Evolutionary conservation across 2,329 filamentous ascomycete genomes (phyloP).

Genomic region (Colletotrichum tropicale): DNA sequence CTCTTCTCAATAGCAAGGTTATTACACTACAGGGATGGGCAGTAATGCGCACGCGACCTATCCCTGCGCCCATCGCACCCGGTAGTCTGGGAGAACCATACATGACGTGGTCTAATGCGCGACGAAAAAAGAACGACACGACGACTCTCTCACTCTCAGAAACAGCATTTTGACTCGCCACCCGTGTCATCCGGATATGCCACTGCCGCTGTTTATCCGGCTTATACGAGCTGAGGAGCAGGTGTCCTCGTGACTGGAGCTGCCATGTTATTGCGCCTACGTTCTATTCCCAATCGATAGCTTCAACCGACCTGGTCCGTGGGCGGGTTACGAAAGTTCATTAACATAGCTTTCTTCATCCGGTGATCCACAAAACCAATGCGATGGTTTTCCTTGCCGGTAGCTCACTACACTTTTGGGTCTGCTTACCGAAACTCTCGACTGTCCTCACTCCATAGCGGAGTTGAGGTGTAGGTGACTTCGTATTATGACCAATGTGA

Average conservation of each 20-base stretch:
- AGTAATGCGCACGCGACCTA: background rate
- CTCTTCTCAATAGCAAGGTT: background rate
- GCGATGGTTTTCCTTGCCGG: background rate
- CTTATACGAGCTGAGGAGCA: background rate
- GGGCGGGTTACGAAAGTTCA: background rate
- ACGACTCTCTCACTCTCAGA: background rate
- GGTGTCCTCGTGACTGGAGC: background rate
- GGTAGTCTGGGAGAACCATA: background rate
- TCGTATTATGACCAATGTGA: background rate
- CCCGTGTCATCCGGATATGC: background rate
- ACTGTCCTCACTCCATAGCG: background rate
- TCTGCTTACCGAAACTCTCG: background rate
- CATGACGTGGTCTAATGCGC: background rate
- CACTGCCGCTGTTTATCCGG: background rate
- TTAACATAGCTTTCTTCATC: background rate
- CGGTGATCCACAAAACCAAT: background rate
- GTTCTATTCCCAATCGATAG: background rate
- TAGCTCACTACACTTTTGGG: background rate
- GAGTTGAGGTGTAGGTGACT: background rate
- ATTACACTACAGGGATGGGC: background rate
- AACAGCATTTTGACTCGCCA: constrained; percentile 2
- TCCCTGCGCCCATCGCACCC: background rate
- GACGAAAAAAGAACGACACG: background rate
- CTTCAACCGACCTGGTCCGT: background rate
- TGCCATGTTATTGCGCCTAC: background rate